Evolutionary conservation across 2,329 filamentous ascomycete genomes (phyloP), one percentile per base, ranked within the genome.

Genomic region (Coleophoma cylindrospora): DNA sequence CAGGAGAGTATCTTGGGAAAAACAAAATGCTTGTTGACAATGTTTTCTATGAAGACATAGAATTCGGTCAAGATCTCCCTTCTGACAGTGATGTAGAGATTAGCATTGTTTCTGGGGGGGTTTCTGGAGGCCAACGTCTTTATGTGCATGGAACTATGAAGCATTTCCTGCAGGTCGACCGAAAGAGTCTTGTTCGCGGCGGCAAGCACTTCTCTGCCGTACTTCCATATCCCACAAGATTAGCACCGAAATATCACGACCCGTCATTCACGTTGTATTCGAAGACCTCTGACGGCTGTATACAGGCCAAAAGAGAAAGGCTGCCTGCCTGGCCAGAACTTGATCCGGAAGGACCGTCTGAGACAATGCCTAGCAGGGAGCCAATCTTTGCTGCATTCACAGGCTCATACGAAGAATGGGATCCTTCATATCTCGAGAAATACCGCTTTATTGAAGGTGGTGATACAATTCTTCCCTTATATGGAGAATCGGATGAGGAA

Each of bases 401-500:
- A 17, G 41, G 45, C 32, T 47, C 49, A 19, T 27, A 27, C 27
- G 53, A 53, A 9, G 48, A 54, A 12, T 58, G 51, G 43, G 56
- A 65, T 48, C 54, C 54, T 13, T 49, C 48, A 12, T 51, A 33
- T 12, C 60, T 77, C 8, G 55, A 70, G 14, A 73, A 72, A 51
- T 74, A 76, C 49, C 68, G 65, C n/a, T 58, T 61, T 8, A 54
- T 67, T 32, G 61, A 65, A 36, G 67, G 66, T 27, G 66, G 67
- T 11, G 70, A 77, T 45, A 65, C 75, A 19, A 57, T 71, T 10
- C 65, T 79, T 7, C 77, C 79, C 15, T 19, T 70, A 0, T 79
- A 76, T 58, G 79, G 80, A 5, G 78, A 85, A 3, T 84, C 81
- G 3, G 69, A 69, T 33, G 64, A 72, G 44, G 65, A 75, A 9